phyloP scores from a whole-genome alignment of 768 basidiomycete species.

The Lactarius sp. region DNA sequence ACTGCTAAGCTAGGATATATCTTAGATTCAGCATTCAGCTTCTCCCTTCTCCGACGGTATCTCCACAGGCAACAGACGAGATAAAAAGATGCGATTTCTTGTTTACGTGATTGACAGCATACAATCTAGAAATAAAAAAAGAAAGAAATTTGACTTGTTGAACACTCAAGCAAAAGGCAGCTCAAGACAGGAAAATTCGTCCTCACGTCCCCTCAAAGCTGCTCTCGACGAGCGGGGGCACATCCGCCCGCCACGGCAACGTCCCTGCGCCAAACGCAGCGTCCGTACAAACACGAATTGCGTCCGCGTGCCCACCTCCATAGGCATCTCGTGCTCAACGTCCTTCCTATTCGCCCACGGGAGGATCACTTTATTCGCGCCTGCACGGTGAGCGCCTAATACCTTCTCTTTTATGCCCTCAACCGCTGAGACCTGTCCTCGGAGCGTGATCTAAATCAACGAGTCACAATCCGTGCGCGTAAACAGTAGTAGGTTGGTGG shows the following conservation, averaged over 20 bases:
- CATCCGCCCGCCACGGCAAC: conserved; percentile 56
- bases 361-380: conserved; percentile 76
- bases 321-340: conserved; percentile 78
- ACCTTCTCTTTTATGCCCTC: conserved; percentile 93
- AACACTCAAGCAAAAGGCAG: not conserved
- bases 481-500: not conserved
- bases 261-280: conserved; percentile 74
- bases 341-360: conserved; percentile 85
- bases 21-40: too few relatives aligned
- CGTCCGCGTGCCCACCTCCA: conserved; percentile 67
- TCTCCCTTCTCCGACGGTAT: too few relatives aligned
- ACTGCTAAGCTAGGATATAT: too few relatives aligned
- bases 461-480: not conserved
- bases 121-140: too few relatives aligned
- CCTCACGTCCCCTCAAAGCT: conserved; percentile 33
- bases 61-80: too few relatives aligned
- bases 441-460: conserved; percentile 60
- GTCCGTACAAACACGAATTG: conserved; percentile 77
- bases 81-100: too few relatives aligned
- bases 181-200: too few relatives aligned
- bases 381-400: conserved; percentile 83
- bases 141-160: too few relatives aligned
- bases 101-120: too few relatives aligned
- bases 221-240: conserved; percentile 44
- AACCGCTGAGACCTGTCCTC: conserved; percentile 76